Percentiles rank a stretch among this genome's conserved stretches.
phyloP scores from a whole-genome alignment of 2,329 filamentous ascomycete species.

The Trichophyton equinum region DNA sequence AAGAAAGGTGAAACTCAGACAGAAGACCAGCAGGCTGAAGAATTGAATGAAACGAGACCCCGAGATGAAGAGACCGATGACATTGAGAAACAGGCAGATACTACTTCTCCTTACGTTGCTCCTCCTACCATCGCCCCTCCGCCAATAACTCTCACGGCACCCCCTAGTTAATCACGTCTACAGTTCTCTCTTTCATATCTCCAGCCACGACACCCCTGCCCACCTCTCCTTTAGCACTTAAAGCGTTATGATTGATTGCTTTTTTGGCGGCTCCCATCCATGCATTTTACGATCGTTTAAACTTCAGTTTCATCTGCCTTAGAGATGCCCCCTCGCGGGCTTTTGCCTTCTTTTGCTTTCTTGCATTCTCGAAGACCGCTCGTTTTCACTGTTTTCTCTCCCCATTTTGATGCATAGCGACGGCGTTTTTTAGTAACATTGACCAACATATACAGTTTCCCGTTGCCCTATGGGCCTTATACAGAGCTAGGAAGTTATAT shows the following conservation, averaged over 20 bases:
- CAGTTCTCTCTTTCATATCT: background rate
- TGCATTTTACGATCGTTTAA: background rate
- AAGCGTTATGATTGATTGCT: background rate
- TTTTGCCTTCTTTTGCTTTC: background rate
- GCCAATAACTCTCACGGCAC: conserved; percentile 30
- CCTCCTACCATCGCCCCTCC: conserved; percentile 17
- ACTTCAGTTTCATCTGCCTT: background rate
- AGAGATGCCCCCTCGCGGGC: background rate
- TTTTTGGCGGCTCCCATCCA: background rate
- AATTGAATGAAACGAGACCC: conserved; percentile 13
- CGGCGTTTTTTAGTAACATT: background rate
- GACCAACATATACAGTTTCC: background rate
- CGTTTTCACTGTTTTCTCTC: background rate
- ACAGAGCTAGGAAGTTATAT: background rate
- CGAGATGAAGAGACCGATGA: conserved; percentile 11
- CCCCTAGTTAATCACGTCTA: conserved; percentile 17
- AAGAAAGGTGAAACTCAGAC: conserved; percentile 5
- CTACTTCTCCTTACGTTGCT: conserved; percentile 25
- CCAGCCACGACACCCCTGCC: background rate
- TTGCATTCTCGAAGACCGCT: background rate
- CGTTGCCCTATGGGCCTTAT: background rate
- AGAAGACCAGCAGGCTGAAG: conserved; percentile 6
- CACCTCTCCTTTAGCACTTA: background rate
- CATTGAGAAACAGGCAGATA: conserved; percentile 8
- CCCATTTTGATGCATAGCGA: conserved; percentile 5